Evolutionary conservation across 2,329 filamentous ascomycete genomes (phyloP).

Genomic region (Elsinoe batatas): DNA sequence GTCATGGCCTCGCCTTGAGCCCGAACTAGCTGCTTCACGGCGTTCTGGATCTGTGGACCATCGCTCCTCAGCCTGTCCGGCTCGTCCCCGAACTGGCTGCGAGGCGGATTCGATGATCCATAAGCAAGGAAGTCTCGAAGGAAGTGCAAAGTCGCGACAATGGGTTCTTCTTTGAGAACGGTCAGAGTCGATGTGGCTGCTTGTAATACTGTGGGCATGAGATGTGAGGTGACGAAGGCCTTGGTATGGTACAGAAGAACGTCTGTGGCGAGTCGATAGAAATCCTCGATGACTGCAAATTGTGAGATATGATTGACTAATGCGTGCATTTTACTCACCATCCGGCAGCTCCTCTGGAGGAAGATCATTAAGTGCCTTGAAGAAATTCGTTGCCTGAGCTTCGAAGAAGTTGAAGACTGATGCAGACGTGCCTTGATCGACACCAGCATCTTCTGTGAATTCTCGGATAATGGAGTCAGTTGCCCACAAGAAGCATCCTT

Average conservation of each 20-base stretch:
- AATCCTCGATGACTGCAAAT: constrained; percentile 72
- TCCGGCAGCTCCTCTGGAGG: constrained; percentile 67
- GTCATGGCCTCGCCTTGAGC: constrained; percentile 64
- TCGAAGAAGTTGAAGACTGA: constrained; percentile 94
- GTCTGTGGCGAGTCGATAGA: constrained; percentile 86
- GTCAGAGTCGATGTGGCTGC: constrained; percentile 79
- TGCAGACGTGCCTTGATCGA: constrained; percentile 70
- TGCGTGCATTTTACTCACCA: constrained; percentile 31
- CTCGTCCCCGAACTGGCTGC: constrained; percentile 40
- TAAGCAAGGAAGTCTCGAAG: constrained; percentile 85
- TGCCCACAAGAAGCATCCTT: constrained; percentile 98
- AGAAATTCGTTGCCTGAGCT: constrained; percentile 79
- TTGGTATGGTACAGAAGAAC: constrained; percentile 87
- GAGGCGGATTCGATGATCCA: constrained; percentile 47
- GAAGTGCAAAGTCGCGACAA: constrained; percentile 87
- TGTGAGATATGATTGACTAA: constrained; percentile 14
- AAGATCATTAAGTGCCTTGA: constrained; percentile 79
- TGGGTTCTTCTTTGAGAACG: constrained; percentile 80
- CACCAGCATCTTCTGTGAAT: constrained; percentile 79
- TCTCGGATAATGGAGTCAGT: constrained; percentile 90
- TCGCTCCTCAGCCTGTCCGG: not conserved
- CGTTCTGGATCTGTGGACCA: constrained; percentile 54
- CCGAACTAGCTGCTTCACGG: constrained; percentile 62
- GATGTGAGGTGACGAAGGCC: constrained; percentile 65
- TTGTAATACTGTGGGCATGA: constrained; percentile 75